Evolutionary conservation across 2,329 filamentous ascomycete genomes (phyloP), one percentile per base, ranked within the genome.

Genomic region (Emmonsiellopsis sp.): DNA sequence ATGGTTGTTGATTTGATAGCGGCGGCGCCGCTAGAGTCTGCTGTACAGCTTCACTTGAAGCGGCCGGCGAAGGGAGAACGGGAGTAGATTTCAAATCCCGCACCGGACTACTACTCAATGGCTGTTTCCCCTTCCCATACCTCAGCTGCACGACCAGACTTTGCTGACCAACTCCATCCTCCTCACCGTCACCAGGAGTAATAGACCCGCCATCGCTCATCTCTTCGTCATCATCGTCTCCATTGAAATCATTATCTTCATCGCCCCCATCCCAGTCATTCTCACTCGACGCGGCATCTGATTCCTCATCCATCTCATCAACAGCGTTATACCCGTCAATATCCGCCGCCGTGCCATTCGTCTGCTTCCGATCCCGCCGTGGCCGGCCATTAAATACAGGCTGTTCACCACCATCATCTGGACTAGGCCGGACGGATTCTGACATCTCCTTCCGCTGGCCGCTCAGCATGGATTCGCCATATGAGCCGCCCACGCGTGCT

Each of bases 71-170:
- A 27, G 21, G 21, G 21, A 27, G 21, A 27, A 27, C 21, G 21
- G 21, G 21, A 27, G 21, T 27, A 27, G 21, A 27, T 27, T 27
- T 27, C 21, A 27, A 27, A 4, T 27, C 21, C 21, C 21, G 21
- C 21, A 5, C 21, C 21, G 45, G 45, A 37, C 46, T 49, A 17
- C 36, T 39, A 27, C 21, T 49, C 5, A 49, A 31, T 4, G 33
- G 14, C 34, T 52, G 49, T n/a, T 55, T 56, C 21, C 62, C 60
- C 55, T 70, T 71, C 52, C 63, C 60, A 58, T 75, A 76, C 60
- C 71, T 65, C 11, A 95, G 76, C 66, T 87, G 91, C 53, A 95
- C 85, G 49, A 95, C 78, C 42, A 92, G 77, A 60, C 83, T 88
- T 21, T 68, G 70, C 64, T 82, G 77, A 39, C 72, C 72, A 40